These are phyloP conservation scores for Skeletonema costatum DNA, from an alignment of 108 stramenopile species.

Conservation along the genomic window DNA sequence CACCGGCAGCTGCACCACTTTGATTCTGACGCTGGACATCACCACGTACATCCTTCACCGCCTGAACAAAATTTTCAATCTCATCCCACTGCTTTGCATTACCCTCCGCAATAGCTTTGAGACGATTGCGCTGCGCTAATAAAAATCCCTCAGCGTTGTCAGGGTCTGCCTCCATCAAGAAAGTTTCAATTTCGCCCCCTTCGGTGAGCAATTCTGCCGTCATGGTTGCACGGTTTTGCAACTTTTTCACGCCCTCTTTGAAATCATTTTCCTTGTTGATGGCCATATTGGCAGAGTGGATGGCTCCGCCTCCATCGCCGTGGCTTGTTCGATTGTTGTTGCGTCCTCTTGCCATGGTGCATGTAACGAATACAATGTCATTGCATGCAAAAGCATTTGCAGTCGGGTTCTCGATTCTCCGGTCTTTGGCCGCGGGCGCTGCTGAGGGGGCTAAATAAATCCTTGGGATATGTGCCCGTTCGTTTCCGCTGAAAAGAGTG, in stretches of 20 bases:
- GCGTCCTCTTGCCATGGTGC: slow-evolving; percentile 10
- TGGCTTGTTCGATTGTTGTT: slow-evolving; percentile 3
- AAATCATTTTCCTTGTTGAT: slow-evolving; percentile 50
- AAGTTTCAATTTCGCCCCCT: slow-evolving; percentile 43
- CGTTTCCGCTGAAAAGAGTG: too few relatives aligned
- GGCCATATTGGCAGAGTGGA: slow-evolving; percentile 31
- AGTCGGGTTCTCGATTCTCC: neutral
- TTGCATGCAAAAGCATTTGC: too few relatives aligned
- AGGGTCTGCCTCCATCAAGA: slow-evolving; percentile 28
- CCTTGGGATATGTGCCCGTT: too few relatives aligned
- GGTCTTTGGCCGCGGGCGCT: neutral
- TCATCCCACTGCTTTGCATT: slow-evolving; percentile 53
- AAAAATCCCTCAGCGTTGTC: slow-evolving; percentile 26
- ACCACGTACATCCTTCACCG: slow-evolving; percentile 36
- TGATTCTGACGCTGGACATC: slow-evolving; percentile 29
- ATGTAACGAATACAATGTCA: neutral
- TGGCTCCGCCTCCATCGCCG: slow-evolving; percentile 26
- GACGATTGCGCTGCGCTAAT: slow-evolving; percentile 37
- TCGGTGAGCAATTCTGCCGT: slow-evolving; percentile 45
- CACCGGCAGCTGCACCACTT: neutral
- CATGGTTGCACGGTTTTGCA: slow-evolving; percentile 32
- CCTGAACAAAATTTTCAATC: slow-evolving; percentile 44
- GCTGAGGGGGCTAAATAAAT: too few relatives aligned
- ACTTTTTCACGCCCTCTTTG: slow-evolving; percentile 27
- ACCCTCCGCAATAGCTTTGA: slow-evolving; percentile 52